Evolutionary conservation across 2,329 filamentous ascomycete species (phyloP), one percentile per base, ranked within the genome.

Genomic region (Xylariaceae sp.): DNA sequence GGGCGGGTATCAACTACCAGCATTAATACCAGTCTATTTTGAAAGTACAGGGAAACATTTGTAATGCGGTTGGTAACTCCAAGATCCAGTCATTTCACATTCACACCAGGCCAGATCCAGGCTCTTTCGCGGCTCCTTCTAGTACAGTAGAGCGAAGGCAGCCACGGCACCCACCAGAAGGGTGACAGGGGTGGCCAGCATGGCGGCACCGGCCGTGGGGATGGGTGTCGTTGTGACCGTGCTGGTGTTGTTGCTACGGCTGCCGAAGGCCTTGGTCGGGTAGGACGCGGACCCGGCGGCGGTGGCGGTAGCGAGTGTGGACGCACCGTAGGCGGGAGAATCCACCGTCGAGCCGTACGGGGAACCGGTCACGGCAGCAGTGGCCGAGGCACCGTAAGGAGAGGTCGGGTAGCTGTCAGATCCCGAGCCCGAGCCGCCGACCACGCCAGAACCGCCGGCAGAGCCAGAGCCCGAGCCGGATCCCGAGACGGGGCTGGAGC

Each of bases 381-480:
- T 29, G 27, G 13, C 15, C 12, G 27, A 14, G 27, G 18, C 27
- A 18, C 13, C 13, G 27, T 16, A 16, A 10, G 19, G 17, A 19
- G 29, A n/a, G 29, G 10, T 8, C 5, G 17, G 9, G 18, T 18
- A 16, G 16, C 16, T 13, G 29, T n/a, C 17, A 7, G 29, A 31
- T n/a, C 29, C 19, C 5, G 29, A 31, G 17, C 19, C 29, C 5
- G 18, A 31, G 29, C 18, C 18, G n/a, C 27, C 27, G 5, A 13
- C 8, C 14, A 13, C 8, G 25, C 25, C 25, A 13, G 25, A 28
- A 28, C 25, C 25, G 15, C n/a, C n/a, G n/a, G n/a, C 28, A 9
- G 14, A 30, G 16, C 28, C 28, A 17, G 30, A 37, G 5, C 28
- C 33, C 4, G 34, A 36, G 0, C 15, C 19, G 14, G 27, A 30